Evolutionary conservation across 1,284 basidiomycete genomes (phyloP), one percentile per base, ranked within the genome.

Genomic region (Thecaphora thlaspeos): DNA sequence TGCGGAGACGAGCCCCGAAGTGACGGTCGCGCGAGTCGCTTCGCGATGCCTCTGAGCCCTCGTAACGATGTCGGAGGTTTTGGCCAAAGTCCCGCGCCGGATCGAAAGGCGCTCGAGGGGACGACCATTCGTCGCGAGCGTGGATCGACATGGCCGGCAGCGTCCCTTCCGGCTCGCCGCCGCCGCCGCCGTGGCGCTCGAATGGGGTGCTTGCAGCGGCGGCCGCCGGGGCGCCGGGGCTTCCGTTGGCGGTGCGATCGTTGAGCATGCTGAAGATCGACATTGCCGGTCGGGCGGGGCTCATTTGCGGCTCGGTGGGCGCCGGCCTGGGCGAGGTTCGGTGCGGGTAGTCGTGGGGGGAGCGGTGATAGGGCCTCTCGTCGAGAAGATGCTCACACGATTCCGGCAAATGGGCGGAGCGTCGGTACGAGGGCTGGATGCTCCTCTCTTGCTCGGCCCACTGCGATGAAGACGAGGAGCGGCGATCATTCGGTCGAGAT

Each of bases 241-340:
- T 34, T 5, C 51, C 58, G 36, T 61, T 61, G n/a, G 63, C 44
- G 18, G 59, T 32, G 4, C 55, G 52, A 24, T 66, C 63, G 46
- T 66, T 66, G 49, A 66, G 63, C 63, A 66, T 66, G 50, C 57
- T 61, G 46, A 56, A 61, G 43, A 66, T 66, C 32, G 63, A 61
- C 63, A 66, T 66, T 42, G 59, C 61, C 0, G 55, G 61, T 50
- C 59, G 46, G 5, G 58, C 55, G 18, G 65, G 61, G 36, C 61
- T 51, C 49, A n/a, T 18, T 49, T 18, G 41, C 43, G 41, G 10
- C 12, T 43, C 42, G 4, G 10, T 28, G 26, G 23, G 8, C 11
- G 23, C 11, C 10, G 22, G 37, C 12, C 19, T 18, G 12, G 45
- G 46, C 28, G 53, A 43, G 19, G 39, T 26, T 23, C 46, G 55